phyloP scores from a whole-genome alignment of 768 basidiomycete species.

The Boletus vinaceobasis region DNA sequence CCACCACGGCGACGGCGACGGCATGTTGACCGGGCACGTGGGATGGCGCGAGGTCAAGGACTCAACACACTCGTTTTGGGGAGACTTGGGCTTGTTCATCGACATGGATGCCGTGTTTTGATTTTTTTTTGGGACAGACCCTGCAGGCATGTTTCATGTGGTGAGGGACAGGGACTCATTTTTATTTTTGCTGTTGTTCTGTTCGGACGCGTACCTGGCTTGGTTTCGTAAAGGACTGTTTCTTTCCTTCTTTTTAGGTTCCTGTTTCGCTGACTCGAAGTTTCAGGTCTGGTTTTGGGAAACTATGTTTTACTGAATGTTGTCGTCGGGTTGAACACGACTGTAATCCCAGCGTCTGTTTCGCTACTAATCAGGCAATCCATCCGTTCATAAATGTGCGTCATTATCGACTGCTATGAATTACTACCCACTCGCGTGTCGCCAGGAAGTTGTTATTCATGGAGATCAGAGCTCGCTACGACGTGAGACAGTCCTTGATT shows the following conservation, averaged over 20 bases:
- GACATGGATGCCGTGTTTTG: slow-evolving; percentile 4
- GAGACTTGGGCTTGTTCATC: not conserved
- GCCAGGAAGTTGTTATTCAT: not conserved
- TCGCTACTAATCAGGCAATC: not conserved
- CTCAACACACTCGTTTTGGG: not conserved
- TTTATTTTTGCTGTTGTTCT: not conserved
- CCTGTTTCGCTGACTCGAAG: not conserved
- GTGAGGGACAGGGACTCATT: not conserved
- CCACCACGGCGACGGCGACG: not conserved
- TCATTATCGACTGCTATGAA: too few species aligned
- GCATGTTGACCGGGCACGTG: not conserved
- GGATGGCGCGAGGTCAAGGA: not conserved
- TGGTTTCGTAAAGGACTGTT: not conserved
- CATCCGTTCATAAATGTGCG: not conserved
- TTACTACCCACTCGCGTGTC: not conserved
- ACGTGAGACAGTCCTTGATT: too few species aligned
- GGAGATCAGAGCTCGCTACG: not conserved
- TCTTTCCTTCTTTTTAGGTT: not conserved
- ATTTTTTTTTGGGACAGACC: not conserved
- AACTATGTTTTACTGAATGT: not conserved
- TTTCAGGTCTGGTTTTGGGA: too few species aligned
- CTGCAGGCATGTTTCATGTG: not conserved
- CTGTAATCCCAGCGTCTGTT: not conserved
- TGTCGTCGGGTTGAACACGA: not conserved
- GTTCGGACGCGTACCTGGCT: not conserved